Evolutionary conservation across 2,329 filamentous ascomycete species (phyloP), one percentile per base, ranked within the genome.

Genomic region (Aspergillus latus): DNA sequence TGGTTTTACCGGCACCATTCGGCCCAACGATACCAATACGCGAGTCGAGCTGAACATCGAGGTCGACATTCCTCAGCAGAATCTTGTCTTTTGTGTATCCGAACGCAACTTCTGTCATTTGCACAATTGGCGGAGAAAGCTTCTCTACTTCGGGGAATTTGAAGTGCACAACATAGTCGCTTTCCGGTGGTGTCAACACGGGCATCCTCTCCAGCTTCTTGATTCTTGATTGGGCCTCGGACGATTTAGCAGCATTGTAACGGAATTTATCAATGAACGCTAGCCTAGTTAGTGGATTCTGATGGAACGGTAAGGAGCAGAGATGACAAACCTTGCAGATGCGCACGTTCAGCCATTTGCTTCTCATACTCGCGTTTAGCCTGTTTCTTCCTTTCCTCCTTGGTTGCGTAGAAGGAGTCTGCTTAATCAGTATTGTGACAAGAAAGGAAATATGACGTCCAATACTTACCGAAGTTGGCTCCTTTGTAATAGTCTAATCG

Each of bases 231-330:
- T 99, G 94, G 1, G 94, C 94, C 80, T 99, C 94, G 7, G 93
- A 96, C 0, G 94, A 97, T 76, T 99, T 99, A 69, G 93, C 94
- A 29, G 94, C 94, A 72, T 99, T 99, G 83, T 99, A 99, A 52
- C 94, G 87, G 83, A 99, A 99, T 78, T 99, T 99, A 83, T 99
- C 94, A 78, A 99, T 99, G 76, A 99, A 99, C 29, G 90, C 88
- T 76, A 34, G 61, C 13, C n/a, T n/a, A 28, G 30, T 54, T 44
- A 49, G 45, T 29, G 13, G 29, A 16, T 44, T 13, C 29, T 16
- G 4, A 13, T 42, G 10, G 34, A 36, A 29, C 11, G 8, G 11
- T 15, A 40, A 21, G 21, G 10, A 21, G n/a, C 28, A 21, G 34
- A 29, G 21, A 15, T 34, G 21, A 21, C 69, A 30, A 64, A 78